A percentile compares a stretch with the other conserved stretches of the same genome.
phyloP scores from a whole-genome alignment of 345 rosid genomes.

The Aquilaria malaccensis region DNA sequence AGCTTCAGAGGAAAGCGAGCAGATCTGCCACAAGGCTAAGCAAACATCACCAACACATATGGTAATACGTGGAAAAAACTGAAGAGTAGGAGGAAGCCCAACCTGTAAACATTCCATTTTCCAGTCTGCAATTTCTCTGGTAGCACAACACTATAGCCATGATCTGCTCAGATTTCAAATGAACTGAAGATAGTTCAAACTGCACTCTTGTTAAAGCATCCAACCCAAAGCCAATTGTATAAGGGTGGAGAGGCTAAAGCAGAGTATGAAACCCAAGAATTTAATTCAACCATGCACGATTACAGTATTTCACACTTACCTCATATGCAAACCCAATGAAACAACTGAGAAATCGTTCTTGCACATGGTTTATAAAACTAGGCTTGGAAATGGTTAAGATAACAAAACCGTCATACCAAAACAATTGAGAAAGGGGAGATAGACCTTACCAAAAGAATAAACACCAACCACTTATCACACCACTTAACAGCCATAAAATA shows the following conservation, averaged over 20 bases:
- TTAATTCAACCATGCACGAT: background rate
- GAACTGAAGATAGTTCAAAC: background rate
- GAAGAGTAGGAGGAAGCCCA: background rate
- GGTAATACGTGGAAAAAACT: background rate
- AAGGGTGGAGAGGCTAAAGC: background rate
- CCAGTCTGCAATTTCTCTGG: constrained; percentile 92
- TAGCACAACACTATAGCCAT: constrained; percentile 81
- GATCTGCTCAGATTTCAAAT: constrained; percentile 39
- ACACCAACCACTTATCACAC: too few relatives aligned
- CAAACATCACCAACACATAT: background rate
- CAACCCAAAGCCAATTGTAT: background rate
- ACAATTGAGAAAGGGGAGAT: too few relatives aligned
- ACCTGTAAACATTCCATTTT: constrained; percentile 95
- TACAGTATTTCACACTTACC: background rate
- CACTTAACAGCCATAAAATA: too few relatives aligned
- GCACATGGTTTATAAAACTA: too few relatives aligned
- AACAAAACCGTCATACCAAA: too few relatives aligned
- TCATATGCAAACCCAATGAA: background rate
- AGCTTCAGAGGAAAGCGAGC: constrained; percentile 74
- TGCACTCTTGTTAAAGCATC: background rate
- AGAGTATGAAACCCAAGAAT: background rate
- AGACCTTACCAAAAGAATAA: too few relatives aligned
- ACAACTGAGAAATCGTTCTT: background rate
- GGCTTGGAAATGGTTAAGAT: too few relatives aligned
- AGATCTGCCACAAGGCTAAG: constrained; percentile 43